Evolutionary conservation across 2,329 filamentous ascomycete species (phyloP), one percentile per base, ranked within the genome.

Genomic region (Colletotrichum simmondsii): DNA sequence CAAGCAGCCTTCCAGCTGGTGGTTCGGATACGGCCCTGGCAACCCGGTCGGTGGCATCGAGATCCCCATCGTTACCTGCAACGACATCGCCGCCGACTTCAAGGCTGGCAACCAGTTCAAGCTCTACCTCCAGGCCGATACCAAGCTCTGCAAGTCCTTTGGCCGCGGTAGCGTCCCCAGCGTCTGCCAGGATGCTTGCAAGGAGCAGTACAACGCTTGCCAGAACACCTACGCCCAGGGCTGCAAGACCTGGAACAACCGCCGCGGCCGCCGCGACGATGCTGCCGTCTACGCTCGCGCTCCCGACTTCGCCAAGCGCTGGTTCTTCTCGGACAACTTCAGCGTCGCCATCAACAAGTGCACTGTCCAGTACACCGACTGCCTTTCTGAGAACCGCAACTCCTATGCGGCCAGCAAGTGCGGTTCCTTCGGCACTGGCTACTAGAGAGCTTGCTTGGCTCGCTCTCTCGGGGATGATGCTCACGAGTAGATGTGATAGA

Each of bases 11-110:
- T 80, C 82, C 65, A 87, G 83, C 81, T 88, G 89, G 76, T 87
- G 88, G 78, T 89, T 87, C 76, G 91, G 90, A 65, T 96, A 95
- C 78, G 91, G 89, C 1, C 91, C 92, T 2, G 89, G 92, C 46
- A 91, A 84, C 63, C 84, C 87, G 3, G 86, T 89, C 19, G 88
- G 87, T 61, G 84, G 82, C 72, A 89, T 90, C 65, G 80, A 82
- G 26, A 80, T 90, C 65, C 88, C 88, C 58, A 79, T 88, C 68
- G 83, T 90, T 37, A 86, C 85, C 28, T 90, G 88, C 83, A 90
- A 89, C 79, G 87, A 90, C 75, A 75, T 86, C 53, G 77, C 81
- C 71, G 69, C 73, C 8, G 85, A 89, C 74, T 86, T 82, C 75
- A 74, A 75, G 32, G 28, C 75, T 10, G 75, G 75, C 65, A 84